Evolutionary conservation across 2,329 filamentous ascomycete genomes (phyloP), one percentile per base, ranked within the genome.

Genomic region (Fusarium chaquense): DNA sequence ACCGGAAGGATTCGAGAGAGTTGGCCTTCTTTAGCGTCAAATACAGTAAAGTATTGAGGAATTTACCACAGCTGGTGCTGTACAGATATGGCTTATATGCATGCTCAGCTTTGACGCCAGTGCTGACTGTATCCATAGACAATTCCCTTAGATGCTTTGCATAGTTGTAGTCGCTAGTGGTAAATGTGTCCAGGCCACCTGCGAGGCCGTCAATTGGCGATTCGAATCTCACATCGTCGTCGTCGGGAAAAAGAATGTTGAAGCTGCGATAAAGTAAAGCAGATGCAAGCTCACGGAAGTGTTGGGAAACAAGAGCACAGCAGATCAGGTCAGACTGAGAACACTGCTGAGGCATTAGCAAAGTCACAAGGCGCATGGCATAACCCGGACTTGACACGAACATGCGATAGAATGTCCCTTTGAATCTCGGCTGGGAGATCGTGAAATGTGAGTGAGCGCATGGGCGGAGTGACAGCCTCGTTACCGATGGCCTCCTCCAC

Each of bases 91-190:
- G 79, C 57, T 84, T 83, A 72, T 88, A 87, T 24, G 84, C 81
- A 20, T 78, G 74, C 69, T 89, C 85, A n/a, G 83, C 85, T 75
- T 85, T 86, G 54, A 80, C 76, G 11, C 86, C 86, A 12, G 82
- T 80, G 65, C 81, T 85, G 28, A 86, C 77, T 2, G 86, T 87
- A 66, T 89, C 87, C 63, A 91, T 81, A 33, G 81, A 83, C 38
- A 91, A 78, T 58, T 86, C 83, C 65, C 82, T 83, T 32, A 90
- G 78, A 73, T 89, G 84, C 66, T 84, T 79, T 28, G 86, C 86
- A 78, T 90, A 90, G 76, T 90, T 82, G 78, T 90, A 89, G 32
- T 89, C 83, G 80, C 88, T 90, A 1, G 87, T 87, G 32, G 84
- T 86, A 56, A 91, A 85, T 6, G 88, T 90, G 58, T 90, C 85